phyloP scores from a whole-genome alignment of 768 basidiomycete genomes.

The Leccinum barrowsii region DNA sequence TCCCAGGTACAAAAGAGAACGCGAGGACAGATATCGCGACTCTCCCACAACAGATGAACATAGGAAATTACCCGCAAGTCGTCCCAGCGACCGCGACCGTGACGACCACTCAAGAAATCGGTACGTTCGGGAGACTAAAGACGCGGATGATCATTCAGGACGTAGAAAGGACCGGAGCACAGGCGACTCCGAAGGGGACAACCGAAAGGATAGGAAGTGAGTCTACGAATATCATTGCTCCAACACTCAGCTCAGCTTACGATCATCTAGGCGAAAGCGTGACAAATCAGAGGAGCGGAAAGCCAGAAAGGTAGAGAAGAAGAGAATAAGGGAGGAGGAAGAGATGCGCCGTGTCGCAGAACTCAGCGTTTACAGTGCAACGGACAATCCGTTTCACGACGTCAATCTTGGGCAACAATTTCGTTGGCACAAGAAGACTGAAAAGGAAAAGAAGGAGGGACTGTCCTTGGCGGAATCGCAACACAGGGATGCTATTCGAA shows the following conservation, averaged over 20 bases:
- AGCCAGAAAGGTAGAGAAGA: conserved; percentile 87
- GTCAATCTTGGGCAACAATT: conserved; percentile 95
- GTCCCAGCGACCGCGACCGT: conserved; percentile 30
- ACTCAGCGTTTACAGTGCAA: conserved; percentile 92
- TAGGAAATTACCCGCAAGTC: conserved; percentile 30
- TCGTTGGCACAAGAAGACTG: conserved; percentile 97
- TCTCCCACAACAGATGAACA: conserved; percentile 34
- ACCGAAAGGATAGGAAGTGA: conserved; percentile 48
- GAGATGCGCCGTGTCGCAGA: conserved; percentile 92
- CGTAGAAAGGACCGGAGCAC: conserved; percentile 23
- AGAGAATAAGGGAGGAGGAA: conserved; percentile 76
- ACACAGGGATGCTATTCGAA: conserved; percentile 70
- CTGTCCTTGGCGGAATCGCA: conserved; percentile 75
- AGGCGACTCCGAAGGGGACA: conserved; percentile 23
- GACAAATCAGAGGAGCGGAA: conserved; percentile 85
- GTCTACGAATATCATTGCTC: conserved; percentile 10
- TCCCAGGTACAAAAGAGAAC: conserved; percentile 25
- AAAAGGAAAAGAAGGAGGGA: conserved; percentile 91
- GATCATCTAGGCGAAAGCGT: conserved; percentile 60
- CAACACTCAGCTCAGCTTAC: conserved; percentile 2
- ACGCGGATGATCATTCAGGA: conserved; percentile 32
- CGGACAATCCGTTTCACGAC: conserved; percentile 98
- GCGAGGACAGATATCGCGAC: conserved; percentile 30
- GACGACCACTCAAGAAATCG: conserved; percentile 24
- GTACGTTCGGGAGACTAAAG: conserved; percentile 30